Evolutionary conservation across 2,329 filamentous ascomycete species (phyloP).

Genomic region (Diaporthe citriasiana): DNA sequence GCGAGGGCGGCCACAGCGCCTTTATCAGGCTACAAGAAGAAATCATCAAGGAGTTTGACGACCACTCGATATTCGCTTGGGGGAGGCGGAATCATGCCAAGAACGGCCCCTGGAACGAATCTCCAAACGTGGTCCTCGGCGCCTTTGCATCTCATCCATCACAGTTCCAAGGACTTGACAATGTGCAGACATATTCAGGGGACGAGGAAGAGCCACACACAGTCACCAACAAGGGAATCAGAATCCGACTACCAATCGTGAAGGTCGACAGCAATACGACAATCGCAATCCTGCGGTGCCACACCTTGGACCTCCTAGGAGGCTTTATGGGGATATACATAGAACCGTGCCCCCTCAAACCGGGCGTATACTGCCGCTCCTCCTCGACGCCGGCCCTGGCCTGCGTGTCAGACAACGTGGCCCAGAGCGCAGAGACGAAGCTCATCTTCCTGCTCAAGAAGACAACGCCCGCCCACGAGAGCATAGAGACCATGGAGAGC

Average conservation of each 20-base stretch:
- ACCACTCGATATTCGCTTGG: slow-evolving; percentile 35
- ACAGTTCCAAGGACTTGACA: slow-evolving; percentile 28
- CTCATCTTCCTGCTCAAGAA: slow-evolving; percentile 32
- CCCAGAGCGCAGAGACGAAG: slow-evolving; percentile 25
- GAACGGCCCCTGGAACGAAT: slow-evolving; percentile 22
- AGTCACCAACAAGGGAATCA: slow-evolving; percentile 28
- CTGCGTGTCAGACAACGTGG: slow-evolving; percentile 23
- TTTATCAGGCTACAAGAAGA: slow-evolving; percentile 34
- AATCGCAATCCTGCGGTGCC: slow-evolving; percentile 22
- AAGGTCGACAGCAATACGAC: slow-evolving; percentile 10
- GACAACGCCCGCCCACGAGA: slow-evolving; percentile 6
- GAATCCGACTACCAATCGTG: slow-evolving; percentile 18
- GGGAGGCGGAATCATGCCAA: slow-evolving; percentile 26
- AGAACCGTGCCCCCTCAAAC: slow-evolving; percentile 9
- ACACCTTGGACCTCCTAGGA: not conserved
- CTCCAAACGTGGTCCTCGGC: slow-evolving; percentile 6
- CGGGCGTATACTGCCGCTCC: slow-evolving; percentile 16
- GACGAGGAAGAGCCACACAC: slow-evolving; percentile 29
- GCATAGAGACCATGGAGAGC: slow-evolving; percentile 28
- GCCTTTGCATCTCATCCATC: slow-evolving; percentile 30
- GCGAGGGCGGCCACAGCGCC: slow-evolving; percentile 31
- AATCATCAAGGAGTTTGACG: slow-evolving; percentile 35
- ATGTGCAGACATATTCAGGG: slow-evolving; percentile 17
- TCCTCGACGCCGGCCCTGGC: slow-evolving; percentile 16
- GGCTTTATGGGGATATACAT: slow-evolving; percentile 35